These are phyloP conservation scores for Quercus tomentella DNA, from an alignment of 331 rosid species.

Conservation along the genomic window DNA sequence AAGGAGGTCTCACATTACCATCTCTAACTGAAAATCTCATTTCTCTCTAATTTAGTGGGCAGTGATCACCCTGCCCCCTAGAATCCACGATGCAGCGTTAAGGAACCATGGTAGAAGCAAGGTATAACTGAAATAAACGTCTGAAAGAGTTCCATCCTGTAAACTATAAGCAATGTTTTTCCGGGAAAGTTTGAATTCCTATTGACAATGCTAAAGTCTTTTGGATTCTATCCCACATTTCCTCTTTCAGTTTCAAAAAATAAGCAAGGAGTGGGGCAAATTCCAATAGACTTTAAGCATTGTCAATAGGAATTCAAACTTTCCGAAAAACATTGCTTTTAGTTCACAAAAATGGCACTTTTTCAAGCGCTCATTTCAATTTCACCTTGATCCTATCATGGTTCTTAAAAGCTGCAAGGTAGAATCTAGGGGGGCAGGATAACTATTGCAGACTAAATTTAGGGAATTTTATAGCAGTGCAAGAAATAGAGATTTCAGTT, in stretches of 20 bases:
- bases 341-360: background rate
- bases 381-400: background rate
- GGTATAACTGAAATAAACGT: background rate
- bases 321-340: background rate
- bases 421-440: background rate
- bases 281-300: background rate
- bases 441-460: background rate
- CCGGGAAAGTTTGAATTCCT: background rate
- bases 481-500: background rate
- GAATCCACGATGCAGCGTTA: no score
- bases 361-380: background rate
- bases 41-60: background rate
- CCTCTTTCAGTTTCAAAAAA: no score
- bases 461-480: background rate
- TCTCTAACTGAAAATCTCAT: background rate
- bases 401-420: background rate
- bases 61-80: background rate
- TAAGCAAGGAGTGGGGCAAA: background rate
- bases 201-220: background rate
- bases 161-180: background rate
- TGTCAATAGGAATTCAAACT: constrained; percentile 1
- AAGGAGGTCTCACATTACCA: background rate
- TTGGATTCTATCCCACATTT: background rate
- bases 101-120: background rate
- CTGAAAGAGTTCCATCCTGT: background rate